Percentiles rank a stretch among this genome's conserved stretches.
These are phyloP conservation scores for Metschnikowia henanensis DNA, from an alignment of 805 yeast genomes.

Conservation along the genomic window DNA sequence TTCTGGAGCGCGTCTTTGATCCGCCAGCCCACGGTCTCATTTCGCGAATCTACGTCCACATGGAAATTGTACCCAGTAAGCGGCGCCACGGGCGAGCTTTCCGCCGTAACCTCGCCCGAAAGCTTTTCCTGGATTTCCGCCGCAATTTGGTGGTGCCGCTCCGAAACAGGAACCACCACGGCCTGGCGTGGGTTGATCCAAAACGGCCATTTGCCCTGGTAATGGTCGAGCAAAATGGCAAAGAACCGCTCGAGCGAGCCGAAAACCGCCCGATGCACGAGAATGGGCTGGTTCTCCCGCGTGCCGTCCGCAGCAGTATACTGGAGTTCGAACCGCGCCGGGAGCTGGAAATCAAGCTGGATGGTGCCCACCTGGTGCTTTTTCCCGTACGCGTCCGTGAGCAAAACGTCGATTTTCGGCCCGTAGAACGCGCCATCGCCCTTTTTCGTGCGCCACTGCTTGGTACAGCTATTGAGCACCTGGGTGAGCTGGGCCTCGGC, in stretches of 20 bases:
- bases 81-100: slow-evolving; percentile 46
- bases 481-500: slow-evolving; percentile 71
- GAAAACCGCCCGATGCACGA: slow-evolving; percentile 94
- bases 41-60: slow-evolving; percentile 74
- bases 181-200: slow-evolving; percentile 96
- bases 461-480: slow-evolving; percentile 52
- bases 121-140: slow-evolving; percentile 45
- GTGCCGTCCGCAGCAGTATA: slow-evolving; percentile 56
- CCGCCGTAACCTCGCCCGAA: slow-evolving; percentile 40
- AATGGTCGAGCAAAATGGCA: slow-evolving; percentile 88
- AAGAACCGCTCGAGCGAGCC: slow-evolving; percentile 93
- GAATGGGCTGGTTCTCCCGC: slow-evolving; percentile 69
- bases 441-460: slow-evolving; percentile 70
- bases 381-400: slow-evolving; percentile 77
- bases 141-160: slow-evolving; percentile 58
- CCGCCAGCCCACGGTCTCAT: slow-evolving; percentile 77
- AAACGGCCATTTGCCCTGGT: slow-evolving; percentile 94
- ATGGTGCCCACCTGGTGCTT: slow-evolving; percentile 94
- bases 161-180: slow-evolving; percentile 75
- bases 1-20: slow-evolving; percentile 74
- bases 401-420: slow-evolving; percentile 87
- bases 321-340: slow-evolving; percentile 74
- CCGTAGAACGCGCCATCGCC: slow-evolving; percentile 99
- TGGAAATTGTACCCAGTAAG: slow-evolving; percentile 60
- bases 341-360: slow-evolving; percentile 93